Base-by-base conservation (phyloP, 2,329 filamentous ascomycete species). In the Basipetospora chlamydospora region DNA sequence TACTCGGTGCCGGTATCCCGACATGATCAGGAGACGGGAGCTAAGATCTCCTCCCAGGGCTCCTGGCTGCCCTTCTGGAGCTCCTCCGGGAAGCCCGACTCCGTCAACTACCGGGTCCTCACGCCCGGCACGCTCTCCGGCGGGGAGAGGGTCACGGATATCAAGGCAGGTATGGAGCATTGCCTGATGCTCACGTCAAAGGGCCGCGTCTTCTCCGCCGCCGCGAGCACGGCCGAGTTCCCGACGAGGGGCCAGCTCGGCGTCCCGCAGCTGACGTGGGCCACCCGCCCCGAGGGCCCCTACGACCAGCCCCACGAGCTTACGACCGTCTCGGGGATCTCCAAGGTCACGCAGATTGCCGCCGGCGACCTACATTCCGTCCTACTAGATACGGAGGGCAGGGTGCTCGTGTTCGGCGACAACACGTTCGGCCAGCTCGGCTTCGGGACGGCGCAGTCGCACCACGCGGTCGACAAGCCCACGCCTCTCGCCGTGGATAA, bases 351-450 rank as follows among this genome's bases (percentile, higher is more conserved):
- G n/a, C 70, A 82, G 44, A 78, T 96, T 40, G 87, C 88, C 1
- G 64, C 84, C 2, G 90, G 90, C 17, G 86, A 94, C 51, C 76
- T 78, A 45, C 90, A 98, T 58, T 93, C 85, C 4, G 60, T 92
- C 2, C 81, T 76, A 1, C 66, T 86, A 12, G 83, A 88, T 50
- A 71, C 72, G 41, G 66, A 79, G 36, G 88, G 88, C 12, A 73
- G 76, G 12, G 69, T 90, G 12, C 94, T 90, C 55, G 67, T 77
- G 6, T 96, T 93, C 59, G 90, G 90, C 26, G 87, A 96, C 55
- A 96, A 96, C 58, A 77, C 77, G 0, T 72, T 74, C 29, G 90
- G 90, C n/a, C 90, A 96, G 56, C 67, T 96, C 3, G 88, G 88
- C n/a, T 76, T 88, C 47, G 74, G 84, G 35, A 73, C 70, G 37